These are phyloP conservation scores for Cystofilobasidium bisporidii DNA, from an alignment of 768 basidiomycete genomes.

Conservation along the genomic window DNA sequence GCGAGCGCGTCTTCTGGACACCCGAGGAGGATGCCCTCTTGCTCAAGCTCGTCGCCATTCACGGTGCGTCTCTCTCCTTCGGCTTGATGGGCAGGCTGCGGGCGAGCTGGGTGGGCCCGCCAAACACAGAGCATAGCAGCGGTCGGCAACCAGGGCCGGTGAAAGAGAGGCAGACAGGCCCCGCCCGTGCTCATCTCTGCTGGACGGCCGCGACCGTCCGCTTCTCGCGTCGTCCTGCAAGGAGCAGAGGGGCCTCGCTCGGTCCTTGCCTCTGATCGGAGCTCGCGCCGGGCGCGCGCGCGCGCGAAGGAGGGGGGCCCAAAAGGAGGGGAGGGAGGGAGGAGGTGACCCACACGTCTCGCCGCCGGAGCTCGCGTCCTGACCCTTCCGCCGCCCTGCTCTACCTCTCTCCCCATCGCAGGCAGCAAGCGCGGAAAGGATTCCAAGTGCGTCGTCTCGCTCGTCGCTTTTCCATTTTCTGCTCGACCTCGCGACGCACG, in stretches of 20 bases:
- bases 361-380: background rate
- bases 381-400: too few species aligned
- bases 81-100: background rate
- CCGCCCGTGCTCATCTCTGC: too few species aligned
- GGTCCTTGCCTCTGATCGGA: too few species aligned
- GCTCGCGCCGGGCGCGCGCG: too few species aligned
- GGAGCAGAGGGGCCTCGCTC: too few species aligned
- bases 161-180: too few species aligned
- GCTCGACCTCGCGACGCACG: background rate
- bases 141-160: too few species aligned
- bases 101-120: background rate
- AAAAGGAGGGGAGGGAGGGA: background rate
- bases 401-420: background rate
- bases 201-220: too few species aligned
- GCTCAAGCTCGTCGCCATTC: slow-evolving; percentile 26
- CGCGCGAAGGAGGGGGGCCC: background rate
- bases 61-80: slow-evolving; percentile 21
- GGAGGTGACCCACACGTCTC: too few species aligned
- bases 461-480: background rate
- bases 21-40: slow-evolving; percentile 26
- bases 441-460: background rate
- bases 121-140: too few species aligned
- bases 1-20: slow-evolving; percentile 28
- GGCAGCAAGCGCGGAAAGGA: slow-evolving; percentile 26
- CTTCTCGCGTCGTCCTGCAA: too few species aligned